Evolutionary conservation across 192 early-diverging fungal species (phyloP), one percentile per base, ranked within the genome.

Genomic region (Coemansia sp.): DNA sequence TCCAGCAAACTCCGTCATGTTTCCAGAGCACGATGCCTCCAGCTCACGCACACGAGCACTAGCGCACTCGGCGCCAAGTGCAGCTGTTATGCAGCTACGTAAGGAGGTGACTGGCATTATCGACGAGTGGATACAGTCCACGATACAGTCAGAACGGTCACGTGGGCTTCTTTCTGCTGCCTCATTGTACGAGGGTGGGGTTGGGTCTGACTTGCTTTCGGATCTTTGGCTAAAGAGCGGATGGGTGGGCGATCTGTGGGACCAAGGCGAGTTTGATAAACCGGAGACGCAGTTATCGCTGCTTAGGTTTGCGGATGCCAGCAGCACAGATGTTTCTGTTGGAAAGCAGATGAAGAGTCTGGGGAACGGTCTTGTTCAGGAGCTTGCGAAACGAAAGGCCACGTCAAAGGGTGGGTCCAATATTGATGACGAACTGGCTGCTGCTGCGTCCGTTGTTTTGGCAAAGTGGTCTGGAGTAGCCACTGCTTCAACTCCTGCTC

Each of bases 241-340:
- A 0, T 73, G 93, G 6, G 67, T 93, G 12, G 90, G 85, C 36
- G 90, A 92, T 21, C 84, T 95, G 39, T 85, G 93, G 84, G 94
- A 95, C 63, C 84, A 85, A 49, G 78, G 92, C 47, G 94, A 95
- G 59, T 87, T 90, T 66, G 94, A 95, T 66, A 71, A 72, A 9
- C 80, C 69, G 18, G 73, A 78, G 10, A 86, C 91, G 7, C 92
- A 95, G 71, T 73, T 90, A 21, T 86, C 89, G 2, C 72, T 90
- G 16, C 54, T 80, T 62, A 22, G 36, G 3, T 46, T 80, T 52
- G 78, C 78, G 2, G 78, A 80, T 32, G 67, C 66, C 4, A 51
- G 73, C n/a, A 69, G 72, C 87, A 9, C 87, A 84, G 66, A 85
- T 77, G 15, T 79, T 89, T 21, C 86, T 83, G 1, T 70, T 62